A percentile compares a stretch with the other conserved stretches of the same genome.
phyloP scores from a whole-genome alignment of 106 monocot species.

The Xerophyta viscosa region DNA sequence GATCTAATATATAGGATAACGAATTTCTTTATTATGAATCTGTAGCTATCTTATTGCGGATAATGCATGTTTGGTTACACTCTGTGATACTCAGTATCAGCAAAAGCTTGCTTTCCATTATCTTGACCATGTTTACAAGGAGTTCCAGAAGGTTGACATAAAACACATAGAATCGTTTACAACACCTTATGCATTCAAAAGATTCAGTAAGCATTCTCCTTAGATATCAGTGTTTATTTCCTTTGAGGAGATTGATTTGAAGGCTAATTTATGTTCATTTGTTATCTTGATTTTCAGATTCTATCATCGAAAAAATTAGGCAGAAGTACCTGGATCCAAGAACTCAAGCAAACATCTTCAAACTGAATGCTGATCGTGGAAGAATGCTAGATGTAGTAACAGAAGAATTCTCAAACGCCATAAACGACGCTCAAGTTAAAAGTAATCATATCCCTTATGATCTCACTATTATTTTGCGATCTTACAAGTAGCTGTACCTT shows the following conservation, averaged over 20 bases:
- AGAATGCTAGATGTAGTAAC: background rate
- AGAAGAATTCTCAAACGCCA: background rate
- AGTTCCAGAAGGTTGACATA: slow-evolving; percentile 7
- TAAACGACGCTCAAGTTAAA: background rate
- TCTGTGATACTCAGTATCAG: slow-evolving; percentile 1
- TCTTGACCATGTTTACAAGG: background rate
- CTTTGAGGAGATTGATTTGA: background rate
- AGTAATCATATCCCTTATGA: background rate
- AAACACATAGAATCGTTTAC: slow-evolving; percentile 1
- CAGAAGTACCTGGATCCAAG: background rate
- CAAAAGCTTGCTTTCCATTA: slow-evolving; percentile 7
- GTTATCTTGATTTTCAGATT: background rate
- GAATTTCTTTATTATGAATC: no score
- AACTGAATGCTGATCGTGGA: background rate
- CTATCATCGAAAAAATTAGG: slow-evolving; percentile 1
- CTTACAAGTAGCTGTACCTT: no score
- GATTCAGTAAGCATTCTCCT: background rate
- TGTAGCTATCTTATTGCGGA: background rate
- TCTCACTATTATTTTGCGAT: background rate
- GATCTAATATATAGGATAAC: no score
- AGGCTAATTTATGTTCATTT: background rate
- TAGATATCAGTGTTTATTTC: background rate
- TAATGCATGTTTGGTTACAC: slow-evolving; percentile 1
- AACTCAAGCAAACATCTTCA: slow-evolving; percentile 3
- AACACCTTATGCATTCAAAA: slow-evolving; percentile 2